phyloP scores from a whole-genome alignment of 345 rosid species.

The Eucalyptus curtisii region DNA sequence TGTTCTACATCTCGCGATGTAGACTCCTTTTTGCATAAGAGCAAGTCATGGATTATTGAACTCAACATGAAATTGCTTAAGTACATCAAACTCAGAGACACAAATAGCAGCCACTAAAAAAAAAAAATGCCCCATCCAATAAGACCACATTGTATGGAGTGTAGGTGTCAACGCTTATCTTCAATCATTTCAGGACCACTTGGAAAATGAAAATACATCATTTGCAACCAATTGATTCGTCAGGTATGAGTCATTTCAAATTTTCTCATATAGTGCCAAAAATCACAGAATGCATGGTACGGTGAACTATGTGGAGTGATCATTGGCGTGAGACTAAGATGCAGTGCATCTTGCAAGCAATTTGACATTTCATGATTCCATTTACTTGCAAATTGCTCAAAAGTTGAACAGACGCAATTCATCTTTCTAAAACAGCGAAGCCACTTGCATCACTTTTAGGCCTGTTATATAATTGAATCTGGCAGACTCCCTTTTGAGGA shows the following conservation, averaged over 20 bases:
- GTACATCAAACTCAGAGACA: neutral
- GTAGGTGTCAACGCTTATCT: neutral
- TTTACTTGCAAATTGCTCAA: neutral
- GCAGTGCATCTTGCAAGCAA: neutral
- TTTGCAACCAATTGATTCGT: neutral
- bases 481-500: neutral
- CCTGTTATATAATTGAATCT: neutral
- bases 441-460: neutral
- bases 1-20: neutral
- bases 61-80: neutral
- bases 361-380: neutral
- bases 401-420: neutral
- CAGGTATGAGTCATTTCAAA: neutral
- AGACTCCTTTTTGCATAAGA: neutral
- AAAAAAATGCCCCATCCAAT: neutral
- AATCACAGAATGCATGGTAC: neutral
- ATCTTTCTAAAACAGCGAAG: neutral
- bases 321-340: neutral
- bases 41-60: neutral
- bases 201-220: neutral
- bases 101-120: neutral
- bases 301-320: neutral
- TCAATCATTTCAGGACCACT: neutral
- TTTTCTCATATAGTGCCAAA: neutral
- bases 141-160: neutral